These are phyloP conservation scores for Solanum chacoense DNA, from an alignment of 305 asterid genomes.

Conservation along the genomic window DNA sequence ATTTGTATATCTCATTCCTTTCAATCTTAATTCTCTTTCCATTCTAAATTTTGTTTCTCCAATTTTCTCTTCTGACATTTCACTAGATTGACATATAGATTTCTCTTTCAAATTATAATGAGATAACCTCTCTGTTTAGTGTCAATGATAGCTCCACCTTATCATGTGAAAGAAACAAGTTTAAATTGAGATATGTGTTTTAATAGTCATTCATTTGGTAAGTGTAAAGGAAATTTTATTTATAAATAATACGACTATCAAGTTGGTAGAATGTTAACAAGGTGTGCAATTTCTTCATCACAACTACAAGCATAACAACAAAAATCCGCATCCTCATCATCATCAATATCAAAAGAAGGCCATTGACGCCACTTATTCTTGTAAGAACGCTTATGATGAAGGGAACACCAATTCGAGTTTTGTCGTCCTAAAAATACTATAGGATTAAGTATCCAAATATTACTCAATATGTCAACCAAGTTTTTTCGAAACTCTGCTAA, in stretches of 20 bases:
- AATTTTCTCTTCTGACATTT: not conserved
- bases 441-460: not conserved
- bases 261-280: not conserved
- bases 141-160: not conserved
- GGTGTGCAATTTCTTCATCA: not conserved
- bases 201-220: not conserved
- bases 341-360: not conserved
- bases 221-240: not conserved
- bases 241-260: not conserved
- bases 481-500: not conserved
- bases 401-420: not conserved
- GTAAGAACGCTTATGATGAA: not conserved
- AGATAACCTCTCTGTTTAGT: not conserved
- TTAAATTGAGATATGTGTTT: not conserved
- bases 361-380: not conserved
- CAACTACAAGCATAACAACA: not conserved
- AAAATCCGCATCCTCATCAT: not conserved
- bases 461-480: not conserved
- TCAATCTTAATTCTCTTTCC: not conserved
- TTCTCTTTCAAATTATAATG: not conserved
- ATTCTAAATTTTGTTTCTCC: not conserved
- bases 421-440: not conserved
- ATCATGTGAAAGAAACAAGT: not conserved
- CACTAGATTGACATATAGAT: not conserved
- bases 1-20: not conserved